phyloP scores from a whole-genome alignment of 768 basidiomycete species.

The Hypholoma sublateritium region DNA sequence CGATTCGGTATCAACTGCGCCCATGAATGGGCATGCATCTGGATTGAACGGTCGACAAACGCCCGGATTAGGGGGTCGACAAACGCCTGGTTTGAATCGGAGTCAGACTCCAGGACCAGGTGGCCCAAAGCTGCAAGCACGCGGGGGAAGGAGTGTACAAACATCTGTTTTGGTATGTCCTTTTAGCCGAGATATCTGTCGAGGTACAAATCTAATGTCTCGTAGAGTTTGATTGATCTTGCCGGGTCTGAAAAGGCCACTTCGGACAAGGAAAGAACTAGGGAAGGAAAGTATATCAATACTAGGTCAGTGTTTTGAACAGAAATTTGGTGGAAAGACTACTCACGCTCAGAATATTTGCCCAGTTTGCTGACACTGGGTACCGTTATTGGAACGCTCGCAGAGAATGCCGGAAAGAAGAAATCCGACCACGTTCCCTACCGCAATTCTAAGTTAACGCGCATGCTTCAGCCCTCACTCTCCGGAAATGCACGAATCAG shows the following conservation, averaged over 20 bases:
- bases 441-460: conserved; percentile 93
- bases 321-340: background rate
- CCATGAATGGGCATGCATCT: conserved; percentile 7
- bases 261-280: conserved; percentile 91
- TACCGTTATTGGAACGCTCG: conserved; percentile 87
- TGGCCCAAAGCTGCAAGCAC: conserved; percentile 68
- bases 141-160: conserved; percentile 79
- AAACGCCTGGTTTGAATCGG: conserved; percentile 48
- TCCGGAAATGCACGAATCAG: conserved; percentile 95
- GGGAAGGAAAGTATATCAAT: conserved; percentile 97
- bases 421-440: conserved; percentile 93
- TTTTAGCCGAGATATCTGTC: background rate
- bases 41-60: conserved; percentile 35
- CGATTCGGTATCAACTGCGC: conserved; percentile 25
- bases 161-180: conserved; percentile 67
- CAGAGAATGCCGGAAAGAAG: conserved; percentile 79
- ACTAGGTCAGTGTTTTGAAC: conserved; percentile 51
- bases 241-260: conserved; percentile 98
- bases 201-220: background rate
- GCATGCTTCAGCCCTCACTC: conserved; percentile 91
- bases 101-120: conserved; percentile 43
- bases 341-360: conserved; percentile 1
- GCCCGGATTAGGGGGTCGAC: conserved; percentile 30
- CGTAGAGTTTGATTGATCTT: conserved; percentile 88
- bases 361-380: conserved; percentile 88